A percentile compares a stretch with the other conserved stretches of the same genome.
Conservation (phyloP, 2,329 filamentous ascomycete species). For the Hypoxylon sp. region DNA sequence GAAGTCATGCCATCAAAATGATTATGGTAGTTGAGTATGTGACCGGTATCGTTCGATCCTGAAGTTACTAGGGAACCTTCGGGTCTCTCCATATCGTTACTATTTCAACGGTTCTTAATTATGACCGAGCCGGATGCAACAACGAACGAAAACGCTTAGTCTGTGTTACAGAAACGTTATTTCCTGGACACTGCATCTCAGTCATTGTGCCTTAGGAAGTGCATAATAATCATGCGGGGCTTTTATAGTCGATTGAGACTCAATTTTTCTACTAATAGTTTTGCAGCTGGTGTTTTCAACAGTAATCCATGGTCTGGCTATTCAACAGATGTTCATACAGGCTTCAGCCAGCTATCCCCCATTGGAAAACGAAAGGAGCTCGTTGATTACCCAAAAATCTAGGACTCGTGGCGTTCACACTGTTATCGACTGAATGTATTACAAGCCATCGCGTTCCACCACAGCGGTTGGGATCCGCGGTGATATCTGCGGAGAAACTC, state of each 20-base stretch:
- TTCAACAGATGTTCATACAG: neutral
- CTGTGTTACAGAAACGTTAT: neutral
- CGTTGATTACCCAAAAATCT: neutral
- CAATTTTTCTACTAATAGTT: neutral
- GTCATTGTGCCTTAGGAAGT: neutral
- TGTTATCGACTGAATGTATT: neutral
- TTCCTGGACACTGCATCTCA: neutral
- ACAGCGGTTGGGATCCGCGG: neutral
- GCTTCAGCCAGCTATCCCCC: too few relatives aligned
- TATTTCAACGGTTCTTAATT: neutral
- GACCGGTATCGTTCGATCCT: constrained; percentile 19
- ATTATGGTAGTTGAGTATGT: neutral
- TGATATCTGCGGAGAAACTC: neutral
- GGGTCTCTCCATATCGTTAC: neutral
- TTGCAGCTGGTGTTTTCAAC: neutral
- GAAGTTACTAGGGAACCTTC: neutral
- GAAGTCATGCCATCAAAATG: neutral
- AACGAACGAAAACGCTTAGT: constrained; percentile 10
- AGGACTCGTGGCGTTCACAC: neutral
- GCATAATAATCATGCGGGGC: neutral
- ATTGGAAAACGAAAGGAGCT: too few relatives aligned
- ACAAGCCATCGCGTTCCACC: neutral
- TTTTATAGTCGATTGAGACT: neutral
- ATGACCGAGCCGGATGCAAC: constrained; percentile 3
- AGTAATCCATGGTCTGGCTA: neutral